These are phyloP conservation scores for Hirschfeldia incana DNA, from an alignment of 345 rosid species.

Conservation along the genomic window DNA sequence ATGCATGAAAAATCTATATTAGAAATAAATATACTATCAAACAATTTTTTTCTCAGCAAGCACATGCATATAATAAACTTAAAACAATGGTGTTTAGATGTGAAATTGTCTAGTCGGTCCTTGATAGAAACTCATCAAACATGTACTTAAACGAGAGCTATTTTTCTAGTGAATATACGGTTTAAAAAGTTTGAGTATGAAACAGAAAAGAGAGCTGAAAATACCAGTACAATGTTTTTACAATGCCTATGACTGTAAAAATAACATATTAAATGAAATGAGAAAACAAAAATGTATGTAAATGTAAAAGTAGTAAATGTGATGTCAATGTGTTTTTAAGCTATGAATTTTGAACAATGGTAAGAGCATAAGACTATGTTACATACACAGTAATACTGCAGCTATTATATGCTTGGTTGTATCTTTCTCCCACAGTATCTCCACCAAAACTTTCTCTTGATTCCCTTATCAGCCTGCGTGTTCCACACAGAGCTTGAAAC, in stretches of 20 bases:
- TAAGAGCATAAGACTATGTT: constrained; percentile 49
- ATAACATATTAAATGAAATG: constrained; percentile 15
- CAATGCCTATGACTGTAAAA: constrained; percentile 2
- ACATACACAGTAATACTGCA: constrained; percentile 74
- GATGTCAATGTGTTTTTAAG: constrained; percentile 72
- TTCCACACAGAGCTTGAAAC: constrained; percentile 49
- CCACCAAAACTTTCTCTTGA: constrained; percentile 67
- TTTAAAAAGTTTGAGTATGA: no score
- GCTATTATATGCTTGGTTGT: constrained; percentile 62
- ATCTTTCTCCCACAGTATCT: constrained; percentile 67
- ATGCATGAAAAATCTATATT: no score
- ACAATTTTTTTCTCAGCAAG: no score
- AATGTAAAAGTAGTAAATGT: constrained; percentile 29
- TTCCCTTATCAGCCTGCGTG: constrained; percentile 52
- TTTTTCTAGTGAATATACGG: no score
- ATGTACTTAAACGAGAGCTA: no score
- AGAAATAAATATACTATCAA: no score
- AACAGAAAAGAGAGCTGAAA: background rate
- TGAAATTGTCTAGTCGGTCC: no score
- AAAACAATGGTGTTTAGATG: no score
- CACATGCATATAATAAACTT: no score
- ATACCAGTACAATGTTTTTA: no score
- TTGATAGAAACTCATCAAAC: no score
- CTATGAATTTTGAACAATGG: constrained; percentile 68
- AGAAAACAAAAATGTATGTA: constrained; percentile 29